Evolutionary conservation across 495 filamentous ascomycete genomes (phyloP), one percentile per base, ranked within the genome.

Genomic region (Glutinoglossum americanum): DNA sequence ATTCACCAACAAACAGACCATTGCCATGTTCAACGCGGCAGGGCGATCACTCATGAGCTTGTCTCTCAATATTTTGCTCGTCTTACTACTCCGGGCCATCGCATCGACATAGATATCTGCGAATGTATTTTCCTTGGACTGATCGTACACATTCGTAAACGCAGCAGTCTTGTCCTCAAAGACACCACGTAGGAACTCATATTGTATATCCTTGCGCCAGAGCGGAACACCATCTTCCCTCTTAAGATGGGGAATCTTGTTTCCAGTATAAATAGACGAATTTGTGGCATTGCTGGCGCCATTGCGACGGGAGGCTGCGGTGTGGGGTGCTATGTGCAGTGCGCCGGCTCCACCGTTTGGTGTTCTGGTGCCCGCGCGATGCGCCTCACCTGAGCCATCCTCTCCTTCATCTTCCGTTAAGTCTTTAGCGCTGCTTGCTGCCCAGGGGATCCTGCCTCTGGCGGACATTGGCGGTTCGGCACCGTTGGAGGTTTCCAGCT

Each of bases 1-100:
- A 67, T 98, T 98, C 64, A 98, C 92, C 65, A 98, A 72, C 64
- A 98, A 71, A 72, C 92, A 98, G 59, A 98, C 88, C 92, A 98
- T 98, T 9, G 92, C 92, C 93, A 98, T 98, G 65, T 85, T 87
- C 66, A 94, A 84, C 30, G 93, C 92, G 47, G 87, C 88, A 57
- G 84, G 80, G 63, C 87, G 83, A 67, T 97, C 92, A 64, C 80
- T 90, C 64, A 95, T 80, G 62, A 98, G 77, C 74, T 98, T 98
- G 63, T 98, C 92, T 66, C 93, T 85, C 55, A 98, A 75, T 59
- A 98, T 93, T 70, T 97, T 96, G 71, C 92, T 97, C 30, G 89
- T 96, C 74, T 98, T 98, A 76, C 87, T 96, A 69, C 92, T 98
- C 70, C 87, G 77, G 7, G 93, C 89, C 92, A 98, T 98, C 45